Conservation (phyloP, 306 rosid species). For the Medicago arabica region DNA sequence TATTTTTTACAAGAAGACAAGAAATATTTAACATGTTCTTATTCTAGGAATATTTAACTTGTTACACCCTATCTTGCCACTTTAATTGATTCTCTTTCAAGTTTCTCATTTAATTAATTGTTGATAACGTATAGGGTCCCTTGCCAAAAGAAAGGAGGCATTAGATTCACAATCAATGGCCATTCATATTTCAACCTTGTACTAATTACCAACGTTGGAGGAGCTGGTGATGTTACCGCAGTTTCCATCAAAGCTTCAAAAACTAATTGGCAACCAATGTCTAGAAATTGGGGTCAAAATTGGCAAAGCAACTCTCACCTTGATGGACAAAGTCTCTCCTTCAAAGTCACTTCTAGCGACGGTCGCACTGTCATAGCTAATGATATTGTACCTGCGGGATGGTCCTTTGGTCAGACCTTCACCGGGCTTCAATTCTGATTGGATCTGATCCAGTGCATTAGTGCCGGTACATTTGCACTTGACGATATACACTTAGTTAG, state of each 20-base stretch:
- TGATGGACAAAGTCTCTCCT: slow-evolving; percentile 77
- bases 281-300: slow-evolving; percentile 87
- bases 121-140: slow-evolving; percentile 57
- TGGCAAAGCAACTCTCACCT: slow-evolving; percentile 80
- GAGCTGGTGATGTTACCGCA: slow-evolving; percentile 74
- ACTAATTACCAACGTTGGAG: slow-evolving; percentile 81
- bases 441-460: not conserved
- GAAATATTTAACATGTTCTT: not conserved
- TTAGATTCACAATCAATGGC: slow-evolving; percentile 85
- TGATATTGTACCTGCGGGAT: slow-evolving; percentile 57
- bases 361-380: slow-evolving; percentile 62
- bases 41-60: slow-evolving; percentile 31
- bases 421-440: slow-evolving; percentile 48
- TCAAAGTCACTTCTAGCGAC: slow-evolving; percentile 71
- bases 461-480: not conserved
- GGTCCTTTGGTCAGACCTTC: slow-evolving; percentile 86
- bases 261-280: slow-evolving; percentile 74
- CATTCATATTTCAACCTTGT: slow-evolving; percentile 78
- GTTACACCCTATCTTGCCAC: not conserved
- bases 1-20: not conserved
- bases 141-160: slow-evolving; percentile 75
- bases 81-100: not conserved
- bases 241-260: slow-evolving; percentile 82
- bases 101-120: not conserved
- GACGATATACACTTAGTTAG: not conserved